These are phyloP conservation scores for Colletotrichum filicis DNA, from an alignment of 2,329 filamentous ascomycete species.

Conservation along the genomic window DNA sequence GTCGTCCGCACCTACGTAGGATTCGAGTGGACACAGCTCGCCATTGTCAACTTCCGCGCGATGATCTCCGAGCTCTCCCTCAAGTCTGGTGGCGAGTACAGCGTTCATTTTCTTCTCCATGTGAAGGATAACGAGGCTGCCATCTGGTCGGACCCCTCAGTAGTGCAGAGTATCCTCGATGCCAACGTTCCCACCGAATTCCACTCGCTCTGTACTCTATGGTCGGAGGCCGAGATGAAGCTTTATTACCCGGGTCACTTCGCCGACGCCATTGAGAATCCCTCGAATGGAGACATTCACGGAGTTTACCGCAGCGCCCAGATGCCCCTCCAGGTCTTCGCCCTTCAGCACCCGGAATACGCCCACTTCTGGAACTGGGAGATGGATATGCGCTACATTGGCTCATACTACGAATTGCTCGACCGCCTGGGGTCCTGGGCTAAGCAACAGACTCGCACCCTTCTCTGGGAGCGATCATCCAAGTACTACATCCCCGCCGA, in stretches of 20 bases:
- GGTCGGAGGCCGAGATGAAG: conserved; percentile 87
- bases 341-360: conserved; percentile 71
- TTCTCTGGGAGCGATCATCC: conserved; percentile 81
- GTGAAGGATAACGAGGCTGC: conserved; percentile 82
- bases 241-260: conserved; percentile 79
- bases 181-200: conserved; percentile 78
- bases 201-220: conserved; percentile 81
- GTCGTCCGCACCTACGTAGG: conserved; percentile 84
- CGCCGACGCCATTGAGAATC: conserved; percentile 73
- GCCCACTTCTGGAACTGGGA: conserved; percentile 78
- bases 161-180: conserved; percentile 77
- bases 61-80: conserved; percentile 83
- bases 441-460: conserved; percentile 72
- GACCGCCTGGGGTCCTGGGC: conserved; percentile 75
- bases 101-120: conserved; percentile 85
- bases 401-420: conserved; percentile 79
- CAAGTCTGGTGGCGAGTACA: conserved; percentile 83
- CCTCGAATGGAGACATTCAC: conserved; percentile 68
- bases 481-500: conserved; percentile 80
- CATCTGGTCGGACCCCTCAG: conserved; percentile 83
- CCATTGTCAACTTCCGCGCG: conserved; percentile 83
- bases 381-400: conserved; percentile 74
- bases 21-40: conserved; percentile 81
- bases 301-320: conserved; percentile 76
- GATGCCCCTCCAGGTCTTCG: conserved; percentile 72